Conservation (phyloP, 768 basidiomycete genomes). For the Leccinum subtestaceum region DNA sequence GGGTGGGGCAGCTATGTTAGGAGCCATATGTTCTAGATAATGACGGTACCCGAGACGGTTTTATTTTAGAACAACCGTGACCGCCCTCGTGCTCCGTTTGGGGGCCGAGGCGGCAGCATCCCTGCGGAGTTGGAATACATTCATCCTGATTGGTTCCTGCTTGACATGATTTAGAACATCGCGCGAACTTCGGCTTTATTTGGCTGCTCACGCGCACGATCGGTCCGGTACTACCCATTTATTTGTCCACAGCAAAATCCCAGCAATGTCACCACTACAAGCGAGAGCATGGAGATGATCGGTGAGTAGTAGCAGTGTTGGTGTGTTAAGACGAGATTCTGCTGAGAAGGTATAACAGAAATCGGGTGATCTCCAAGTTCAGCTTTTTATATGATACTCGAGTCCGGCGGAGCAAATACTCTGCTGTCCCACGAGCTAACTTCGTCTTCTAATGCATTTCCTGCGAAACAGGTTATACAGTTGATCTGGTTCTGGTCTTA, state of each 20-base stretch:
- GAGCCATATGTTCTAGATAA: background rate
- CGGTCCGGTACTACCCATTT: background rate
- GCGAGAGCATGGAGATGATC: background rate
- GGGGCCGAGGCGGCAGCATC: background rate
- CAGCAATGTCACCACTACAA: background rate
- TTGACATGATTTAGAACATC: background rate
- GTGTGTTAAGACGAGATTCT: background rate
- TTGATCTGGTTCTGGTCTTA: background rate
- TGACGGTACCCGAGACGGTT: background rate
- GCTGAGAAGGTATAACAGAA: no score
- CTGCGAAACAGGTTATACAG: background rate
- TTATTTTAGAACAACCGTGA: background rate
- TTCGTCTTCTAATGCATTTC: background rate
- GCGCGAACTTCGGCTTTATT: background rate
- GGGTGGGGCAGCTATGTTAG: background rate
- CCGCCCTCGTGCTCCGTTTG: background rate
- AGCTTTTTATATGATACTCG: background rate
- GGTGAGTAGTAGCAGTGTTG: background rate
- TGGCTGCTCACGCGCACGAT: background rate
- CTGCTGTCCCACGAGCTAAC: background rate
- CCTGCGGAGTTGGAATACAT: background rate
- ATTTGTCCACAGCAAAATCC: background rate
- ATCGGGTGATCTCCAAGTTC: no score
- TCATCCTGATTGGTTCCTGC: background rate
- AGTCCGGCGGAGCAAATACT: background rate